phyloP scores from a whole-genome alignment of 805 yeast species.

The Yarrowia sp. region DNA sequence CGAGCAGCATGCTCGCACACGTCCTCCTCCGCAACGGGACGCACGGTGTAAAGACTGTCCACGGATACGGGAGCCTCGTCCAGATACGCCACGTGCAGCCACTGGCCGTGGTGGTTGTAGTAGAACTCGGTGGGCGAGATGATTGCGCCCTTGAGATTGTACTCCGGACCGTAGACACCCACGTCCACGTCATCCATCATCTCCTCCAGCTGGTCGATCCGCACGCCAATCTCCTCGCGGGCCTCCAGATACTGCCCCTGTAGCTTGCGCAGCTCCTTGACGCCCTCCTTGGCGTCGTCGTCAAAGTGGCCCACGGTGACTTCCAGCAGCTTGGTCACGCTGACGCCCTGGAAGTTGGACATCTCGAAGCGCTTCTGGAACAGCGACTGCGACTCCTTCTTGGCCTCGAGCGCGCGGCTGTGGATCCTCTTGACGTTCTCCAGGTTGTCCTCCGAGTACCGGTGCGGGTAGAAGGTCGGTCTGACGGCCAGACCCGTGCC shows the following conservation, averaged over 20 bases:
- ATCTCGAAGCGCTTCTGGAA: constrained; percentile 28
- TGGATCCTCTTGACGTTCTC: constrained; percentile 26
- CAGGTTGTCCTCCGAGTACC: constrained; percentile 29
- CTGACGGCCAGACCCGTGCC: constrained; percentile 33
- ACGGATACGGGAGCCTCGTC: constrained; percentile 15
- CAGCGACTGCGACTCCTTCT: constrained; percentile 27
- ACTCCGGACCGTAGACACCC: constrained; percentile 4
- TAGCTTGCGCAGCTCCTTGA: neutral
- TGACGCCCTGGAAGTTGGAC: constrained; percentile 30
- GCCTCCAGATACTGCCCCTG: neutral
- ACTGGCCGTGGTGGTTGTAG: constrained; percentile 11
- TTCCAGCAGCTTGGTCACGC: constrained; percentile 29
- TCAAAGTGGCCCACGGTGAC: constrained; percentile 27
- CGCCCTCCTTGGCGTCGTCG: constrained; percentile 1
- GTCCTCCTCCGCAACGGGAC: constrained; percentile 24
- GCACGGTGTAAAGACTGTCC: neutral
- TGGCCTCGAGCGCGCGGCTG: constrained; percentile 14
- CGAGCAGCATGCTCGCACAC: constrained; percentile 30
- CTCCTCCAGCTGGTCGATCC: constrained; percentile 14
- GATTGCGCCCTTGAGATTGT: constrained; percentile 25
- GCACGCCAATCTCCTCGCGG: neutral
- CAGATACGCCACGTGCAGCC: constrained; percentile 12
- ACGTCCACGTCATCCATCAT: neutral
- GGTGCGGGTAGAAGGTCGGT: constrained; percentile 31
- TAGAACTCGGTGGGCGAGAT: constrained; percentile 26